phyloP scores from a whole-genome alignment of 345 rosid species.

The Zanthoxylum bungeanum region DNA sequence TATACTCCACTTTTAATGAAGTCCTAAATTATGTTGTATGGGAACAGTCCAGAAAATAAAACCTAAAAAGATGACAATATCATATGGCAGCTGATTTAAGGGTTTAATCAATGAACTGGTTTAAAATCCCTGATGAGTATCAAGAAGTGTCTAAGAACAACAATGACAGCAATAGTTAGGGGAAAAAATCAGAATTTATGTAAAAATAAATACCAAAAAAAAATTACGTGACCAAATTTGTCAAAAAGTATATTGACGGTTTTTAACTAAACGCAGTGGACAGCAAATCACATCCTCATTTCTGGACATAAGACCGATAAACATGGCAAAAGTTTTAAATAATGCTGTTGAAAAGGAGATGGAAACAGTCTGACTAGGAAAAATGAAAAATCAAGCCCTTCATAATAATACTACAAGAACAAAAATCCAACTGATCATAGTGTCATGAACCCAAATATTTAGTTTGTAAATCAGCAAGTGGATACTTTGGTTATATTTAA shows the following conservation, averaged over 20 bases:
- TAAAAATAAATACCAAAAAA: background rate
- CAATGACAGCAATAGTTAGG: background rate
- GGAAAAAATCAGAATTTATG: background rate
- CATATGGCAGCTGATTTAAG: conserved; percentile 1
- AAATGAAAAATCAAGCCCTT: background rate
- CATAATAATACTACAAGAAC: background rate
- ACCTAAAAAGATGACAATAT: conserved; percentile 6
- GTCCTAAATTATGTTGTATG: background rate
- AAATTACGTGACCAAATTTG: background rate
- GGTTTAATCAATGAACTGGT: background rate
- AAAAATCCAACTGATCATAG: background rate
- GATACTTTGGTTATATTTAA: background rate
- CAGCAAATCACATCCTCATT: background rate
- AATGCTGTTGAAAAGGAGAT: background rate
- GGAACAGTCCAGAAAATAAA: background rate
- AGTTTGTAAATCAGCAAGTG: background rate
- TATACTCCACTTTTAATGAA: background rate
- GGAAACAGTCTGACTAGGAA: background rate
- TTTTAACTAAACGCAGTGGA: background rate
- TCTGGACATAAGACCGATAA: background rate
- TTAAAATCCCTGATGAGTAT: background rate
- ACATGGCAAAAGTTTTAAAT: background rate
- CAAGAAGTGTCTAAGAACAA: background rate
- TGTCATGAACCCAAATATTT: background rate
- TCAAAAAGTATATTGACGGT: background rate